Percentiles rank a stretch among this genome's conserved stretches.
These are phyloP conservation scores for Pezicula neosporulosa DNA, from an alignment of 2,329 filamentous ascomycete genomes.

Conservation along the genomic window DNA sequence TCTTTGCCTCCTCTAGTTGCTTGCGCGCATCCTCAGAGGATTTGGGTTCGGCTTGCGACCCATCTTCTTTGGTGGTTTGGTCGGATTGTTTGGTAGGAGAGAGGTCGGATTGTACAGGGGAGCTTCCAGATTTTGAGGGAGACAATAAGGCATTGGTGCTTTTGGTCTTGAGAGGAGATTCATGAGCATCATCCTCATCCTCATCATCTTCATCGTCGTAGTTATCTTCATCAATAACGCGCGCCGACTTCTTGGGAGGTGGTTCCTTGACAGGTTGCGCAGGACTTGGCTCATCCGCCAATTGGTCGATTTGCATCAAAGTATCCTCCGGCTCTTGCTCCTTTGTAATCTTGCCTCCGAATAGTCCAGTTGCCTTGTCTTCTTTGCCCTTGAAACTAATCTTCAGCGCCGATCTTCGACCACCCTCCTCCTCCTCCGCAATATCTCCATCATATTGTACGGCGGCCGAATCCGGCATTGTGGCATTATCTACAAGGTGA, in stretches of 20 bases:
- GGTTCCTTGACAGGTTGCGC: constrained; percentile 44
- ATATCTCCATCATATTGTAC: constrained; percentile 48
- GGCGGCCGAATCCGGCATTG: constrained; percentile 41
- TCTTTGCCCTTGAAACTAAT: constrained; percentile 76
- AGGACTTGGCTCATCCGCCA: constrained; percentile 47
- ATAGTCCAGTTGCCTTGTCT: constrained; percentile 72
- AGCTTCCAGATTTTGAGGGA: constrained; percentile 68
- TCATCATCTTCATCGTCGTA: constrained; percentile 77
- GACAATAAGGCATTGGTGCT: constrained; percentile 53
- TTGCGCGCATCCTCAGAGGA: constrained; percentile 86
- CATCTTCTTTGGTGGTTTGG: constrained; percentile 47
- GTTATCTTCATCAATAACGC: constrained; percentile 79
- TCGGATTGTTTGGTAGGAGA: constrained; percentile 52
- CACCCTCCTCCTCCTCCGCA: constrained; percentile 61
- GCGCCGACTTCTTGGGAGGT: constrained; percentile 66
- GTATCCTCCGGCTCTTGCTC: constrained; percentile 22
- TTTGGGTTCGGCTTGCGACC: constrained; percentile 55
- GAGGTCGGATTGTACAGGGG: constrained; percentile 47
- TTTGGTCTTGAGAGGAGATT: constrained; percentile 50
- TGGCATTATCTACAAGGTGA: constrained; percentile 30
- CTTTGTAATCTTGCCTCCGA: constrained; percentile 42
- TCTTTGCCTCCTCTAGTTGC: constrained; percentile 87
- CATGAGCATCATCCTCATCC: constrained; percentile 53
- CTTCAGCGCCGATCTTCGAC: constrained; percentile 68
- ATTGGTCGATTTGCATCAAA: constrained; percentile 27